Evolutionary conservation across 305 asterid species (phyloP).

Genomic region (Fraxinus xanthoxyloides): DNA sequence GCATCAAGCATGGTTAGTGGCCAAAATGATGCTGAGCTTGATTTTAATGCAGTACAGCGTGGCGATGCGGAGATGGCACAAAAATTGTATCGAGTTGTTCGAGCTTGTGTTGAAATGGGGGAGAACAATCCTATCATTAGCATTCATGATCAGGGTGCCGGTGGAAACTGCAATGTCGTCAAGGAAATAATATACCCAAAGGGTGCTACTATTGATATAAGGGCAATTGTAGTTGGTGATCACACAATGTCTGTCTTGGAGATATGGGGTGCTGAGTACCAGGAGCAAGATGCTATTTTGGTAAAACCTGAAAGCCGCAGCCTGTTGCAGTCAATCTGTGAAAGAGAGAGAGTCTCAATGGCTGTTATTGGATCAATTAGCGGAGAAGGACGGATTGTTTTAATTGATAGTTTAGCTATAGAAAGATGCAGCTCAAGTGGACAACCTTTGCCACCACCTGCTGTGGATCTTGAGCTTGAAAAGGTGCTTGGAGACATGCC

Average conservation of each 20-base stretch:
- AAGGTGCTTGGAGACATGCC: slow-evolving; percentile 99
- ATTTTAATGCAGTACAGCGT: slow-evolving; percentile 95
- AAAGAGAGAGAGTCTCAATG: slow-evolving; percentile 89
- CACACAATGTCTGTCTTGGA: slow-evolving; percentile 90
- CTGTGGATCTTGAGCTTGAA: slow-evolving; percentile 94
- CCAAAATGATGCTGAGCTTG: slow-evolving; percentile 88
- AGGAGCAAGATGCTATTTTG: slow-evolving; percentile 96
- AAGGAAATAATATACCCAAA: slow-evolving; percentile 87
- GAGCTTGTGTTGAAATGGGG: slow-evolving; percentile 89
- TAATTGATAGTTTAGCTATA: slow-evolving; percentile 59
- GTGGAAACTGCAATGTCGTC: slow-evolving; percentile 95
- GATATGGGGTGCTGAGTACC: slow-evolving; percentile 99
- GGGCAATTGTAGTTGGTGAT: slow-evolving; percentile 94
- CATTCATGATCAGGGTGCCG: slow-evolving; percentile 97
- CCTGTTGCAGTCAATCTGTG: slow-evolving; percentile 63
- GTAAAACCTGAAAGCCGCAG: slow-evolving; percentile 80
- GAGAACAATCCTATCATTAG: slow-evolving; percentile 82
- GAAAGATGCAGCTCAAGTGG: slow-evolving; percentile 51
- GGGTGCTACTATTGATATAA: slow-evolving; percentile 85
- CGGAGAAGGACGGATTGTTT: slow-evolving; percentile 74
- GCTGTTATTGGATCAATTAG: slow-evolving; percentile 87
- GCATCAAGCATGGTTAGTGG: slow-evolving; percentile 99
- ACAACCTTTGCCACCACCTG: slow-evolving; percentile 78
- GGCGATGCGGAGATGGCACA: slow-evolving; percentile 99
- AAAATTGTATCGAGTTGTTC: slow-evolving; percentile 82